A percentile compares a stretch with the other conserved stretches of the same genome.
phyloP scores from a whole-genome alignment of 2,329 filamentous ascomycete species.

The Nemania sp. region DNA sequence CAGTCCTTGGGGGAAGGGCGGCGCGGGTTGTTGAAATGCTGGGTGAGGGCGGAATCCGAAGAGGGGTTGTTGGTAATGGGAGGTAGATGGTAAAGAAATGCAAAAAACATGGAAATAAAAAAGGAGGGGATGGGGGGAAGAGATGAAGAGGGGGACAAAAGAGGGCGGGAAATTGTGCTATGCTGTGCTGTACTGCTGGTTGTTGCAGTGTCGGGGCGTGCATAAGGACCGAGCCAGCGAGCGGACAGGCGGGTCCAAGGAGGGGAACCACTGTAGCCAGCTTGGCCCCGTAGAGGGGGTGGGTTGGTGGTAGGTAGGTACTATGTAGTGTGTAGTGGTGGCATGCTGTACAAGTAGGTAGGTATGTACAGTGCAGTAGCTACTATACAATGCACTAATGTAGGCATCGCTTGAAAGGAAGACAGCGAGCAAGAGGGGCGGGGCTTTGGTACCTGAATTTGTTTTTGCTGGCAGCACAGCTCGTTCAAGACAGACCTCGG shows the following conservation, averaged over 20 bases:
- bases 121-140: slow-evolving; percentile 47
- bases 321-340: slow-evolving; percentile 8
- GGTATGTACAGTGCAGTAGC: slow-evolving; percentile 12
- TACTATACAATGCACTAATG: background rate
- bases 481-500: slow-evolving; percentile 20
- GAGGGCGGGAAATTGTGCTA: slow-evolving; percentile 48
- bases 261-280: slow-evolving; percentile 36
- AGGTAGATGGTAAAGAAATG: slow-evolving; percentile 44
- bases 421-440: slow-evolving; percentile 5
- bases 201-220: slow-evolving; percentile 33
- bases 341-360: slow-evolving; percentile 8
- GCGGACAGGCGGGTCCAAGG: slow-evolving; percentile 37
- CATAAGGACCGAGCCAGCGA: slow-evolving; percentile 40
- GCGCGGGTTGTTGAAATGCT: slow-evolving; percentile 44
- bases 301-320: slow-evolving; percentile 18
- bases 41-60: slow-evolving; percentile 41
- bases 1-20: slow-evolving; percentile 47
- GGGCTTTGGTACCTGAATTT: slow-evolving; percentile 17
- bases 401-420: background rate
- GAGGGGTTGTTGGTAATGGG: slow-evolving; percentile 49
- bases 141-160: slow-evolving; percentile 51
- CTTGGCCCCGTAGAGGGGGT: slow-evolving; percentile 36
- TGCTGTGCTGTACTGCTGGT: slow-evolving; percentile 31
- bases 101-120: slow-evolving; percentile 48
- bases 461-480: background rate